These are phyloP conservation scores for Chalara sp. DNA, from an alignment of 2,329 filamentous ascomycete species.

Conservation along the genomic window DNA sequence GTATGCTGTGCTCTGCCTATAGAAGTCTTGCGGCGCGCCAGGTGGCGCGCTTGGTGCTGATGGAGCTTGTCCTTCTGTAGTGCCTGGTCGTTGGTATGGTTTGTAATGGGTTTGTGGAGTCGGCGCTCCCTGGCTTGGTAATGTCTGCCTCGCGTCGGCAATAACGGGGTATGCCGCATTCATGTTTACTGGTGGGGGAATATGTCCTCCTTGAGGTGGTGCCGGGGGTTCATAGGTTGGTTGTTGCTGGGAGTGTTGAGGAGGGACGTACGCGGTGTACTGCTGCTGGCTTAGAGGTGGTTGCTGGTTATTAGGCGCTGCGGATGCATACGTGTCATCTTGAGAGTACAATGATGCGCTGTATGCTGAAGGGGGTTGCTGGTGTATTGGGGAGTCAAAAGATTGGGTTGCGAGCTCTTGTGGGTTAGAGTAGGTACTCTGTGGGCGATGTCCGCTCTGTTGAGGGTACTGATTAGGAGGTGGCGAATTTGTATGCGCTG, in stretches of 20 bases:
- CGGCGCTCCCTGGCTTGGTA: conserved; percentile 40
- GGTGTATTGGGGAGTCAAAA: conserved; percentile 65
- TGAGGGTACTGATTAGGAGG: conserved; percentile 40
- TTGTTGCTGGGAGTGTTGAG: conserved; percentile 15
- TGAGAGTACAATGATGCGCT: conserved; percentile 21
- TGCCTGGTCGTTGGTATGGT: conserved; percentile 38
- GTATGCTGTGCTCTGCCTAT: conserved; percentile 37
- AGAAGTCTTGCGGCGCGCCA: conserved; percentile 41
- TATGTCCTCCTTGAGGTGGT: conserved; percentile 22
- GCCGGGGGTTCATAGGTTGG: conserved; percentile 22
- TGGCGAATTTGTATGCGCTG: conserved; percentile 40
- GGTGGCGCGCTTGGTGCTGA: conserved; percentile 41
- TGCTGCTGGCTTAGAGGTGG: conserved; percentile 19
- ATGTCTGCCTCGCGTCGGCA: conserved; percentile 40
- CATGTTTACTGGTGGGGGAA: conserved; percentile 17
- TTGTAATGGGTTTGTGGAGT: conserved; percentile 41
- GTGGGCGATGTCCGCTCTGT: conserved; percentile 46
- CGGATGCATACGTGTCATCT: conserved; percentile 23
- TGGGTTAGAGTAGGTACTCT: conserved; percentile 63
- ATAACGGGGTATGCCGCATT: conserved; percentile 20
- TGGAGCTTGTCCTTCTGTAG: conserved; percentile 17
- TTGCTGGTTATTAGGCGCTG: conserved; percentile 15
- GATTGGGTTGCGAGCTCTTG: conserved; percentile 74
- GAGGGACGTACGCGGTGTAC: conserved; percentile 24
- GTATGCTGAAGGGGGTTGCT: conserved; percentile 32